phyloP scores from a whole-genome alignment of 148 eudicot genomes.

The Heliamphora exappendiculata region DNA sequence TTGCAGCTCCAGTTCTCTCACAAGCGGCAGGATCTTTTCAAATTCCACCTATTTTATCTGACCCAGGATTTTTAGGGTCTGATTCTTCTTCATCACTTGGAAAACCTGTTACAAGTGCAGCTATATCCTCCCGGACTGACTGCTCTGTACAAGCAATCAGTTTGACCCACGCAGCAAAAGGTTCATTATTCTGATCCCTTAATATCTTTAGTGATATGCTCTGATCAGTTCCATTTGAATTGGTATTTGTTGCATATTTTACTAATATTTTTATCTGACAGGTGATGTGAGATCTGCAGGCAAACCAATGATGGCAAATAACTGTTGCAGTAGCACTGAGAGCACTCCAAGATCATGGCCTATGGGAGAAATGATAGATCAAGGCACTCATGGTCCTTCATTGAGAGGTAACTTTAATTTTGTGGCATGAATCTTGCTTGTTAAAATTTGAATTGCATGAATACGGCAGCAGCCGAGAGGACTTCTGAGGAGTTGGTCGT shows the following conservation, averaged over 20 bases:
- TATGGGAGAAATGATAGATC: slow-evolving; percentile 39
- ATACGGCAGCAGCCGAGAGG: neutral
- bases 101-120: slow-evolving; percentile 31
- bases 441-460: neutral
- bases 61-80: slow-evolving; percentile 27
- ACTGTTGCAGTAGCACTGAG: slow-evolving; percentile 60
- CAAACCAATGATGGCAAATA: slow-evolving; percentile 28
- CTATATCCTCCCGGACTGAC: slow-evolving; percentile 40
- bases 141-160: slow-evolving; percentile 32
- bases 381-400: slow-evolving; percentile 43
- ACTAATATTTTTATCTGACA: slow-evolving; percentile 18
- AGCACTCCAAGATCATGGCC: slow-evolving; percentile 55
- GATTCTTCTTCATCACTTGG: slow-evolving; percentile 37
- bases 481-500: too few relatives aligned
- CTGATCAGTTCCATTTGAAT: neutral
- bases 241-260: neutral
- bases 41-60: slow-evolving; percentile 33
- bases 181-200: slow-evolving; percentile 19
- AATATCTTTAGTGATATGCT: neutral
- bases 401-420: slow-evolving; percentile 40
- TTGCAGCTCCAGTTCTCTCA: slow-evolving; percentile 39
- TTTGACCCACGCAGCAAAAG: slow-evolving; percentile 35
- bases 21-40: slow-evolving; percentile 35
- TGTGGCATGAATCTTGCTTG: neutral
- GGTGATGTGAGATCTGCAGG: slow-evolving; percentile 42